Evolutionary conservation across 331 rosid genomes (phyloP).

Genomic region (Malus hybrid): DNA sequence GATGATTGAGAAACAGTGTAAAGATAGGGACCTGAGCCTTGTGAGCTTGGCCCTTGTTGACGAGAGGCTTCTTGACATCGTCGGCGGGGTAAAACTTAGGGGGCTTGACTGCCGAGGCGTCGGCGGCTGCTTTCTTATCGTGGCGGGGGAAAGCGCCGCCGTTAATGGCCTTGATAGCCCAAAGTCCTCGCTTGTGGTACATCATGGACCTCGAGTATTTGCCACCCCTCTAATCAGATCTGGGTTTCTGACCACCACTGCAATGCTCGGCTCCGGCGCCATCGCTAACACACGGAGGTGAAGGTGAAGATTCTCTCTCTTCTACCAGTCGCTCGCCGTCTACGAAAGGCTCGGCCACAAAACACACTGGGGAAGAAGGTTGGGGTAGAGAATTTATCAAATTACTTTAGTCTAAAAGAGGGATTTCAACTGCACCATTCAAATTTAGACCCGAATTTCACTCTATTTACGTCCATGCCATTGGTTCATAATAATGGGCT

Average conservation of each 20-base stretch:
- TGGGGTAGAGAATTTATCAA: too few species aligned
- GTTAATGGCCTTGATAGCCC: slow-evolving; percentile 70
- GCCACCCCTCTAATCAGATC: slow-evolving; percentile 46
- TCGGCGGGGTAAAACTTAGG: slow-evolving; percentile 36
- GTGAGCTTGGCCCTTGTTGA: slow-evolving; percentile 24
- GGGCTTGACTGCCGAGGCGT: slow-evolving; percentile 28
- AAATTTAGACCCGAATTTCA: too few species aligned
- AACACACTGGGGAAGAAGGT: neutral
- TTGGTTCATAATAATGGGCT: too few species aligned
- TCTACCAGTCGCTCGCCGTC: neutral
- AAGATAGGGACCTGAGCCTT: slow-evolving; percentile 8
- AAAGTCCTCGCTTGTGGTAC: slow-evolving; percentile 62
- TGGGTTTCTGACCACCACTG: slow-evolving; percentile 44
- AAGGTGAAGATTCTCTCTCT: too few species aligned
- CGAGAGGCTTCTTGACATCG: neutral
- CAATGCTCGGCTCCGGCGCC: slow-evolving; percentile 36
- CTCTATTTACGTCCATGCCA: too few species aligned
- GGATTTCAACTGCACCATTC: too few species aligned
- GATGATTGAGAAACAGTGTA: too few species aligned
- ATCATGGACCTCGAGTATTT: slow-evolving; percentile 54
- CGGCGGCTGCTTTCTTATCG: slow-evolving; percentile 41
- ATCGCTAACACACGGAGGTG: neutral
- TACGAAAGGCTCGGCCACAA: neutral
- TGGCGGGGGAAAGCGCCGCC: slow-evolving; percentile 61
- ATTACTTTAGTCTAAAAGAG: too few species aligned